These are phyloP conservation scores for Thraustotheca clavata DNA, from an alignment of 352 stramenopile species.

Conservation along the genomic window DNA sequence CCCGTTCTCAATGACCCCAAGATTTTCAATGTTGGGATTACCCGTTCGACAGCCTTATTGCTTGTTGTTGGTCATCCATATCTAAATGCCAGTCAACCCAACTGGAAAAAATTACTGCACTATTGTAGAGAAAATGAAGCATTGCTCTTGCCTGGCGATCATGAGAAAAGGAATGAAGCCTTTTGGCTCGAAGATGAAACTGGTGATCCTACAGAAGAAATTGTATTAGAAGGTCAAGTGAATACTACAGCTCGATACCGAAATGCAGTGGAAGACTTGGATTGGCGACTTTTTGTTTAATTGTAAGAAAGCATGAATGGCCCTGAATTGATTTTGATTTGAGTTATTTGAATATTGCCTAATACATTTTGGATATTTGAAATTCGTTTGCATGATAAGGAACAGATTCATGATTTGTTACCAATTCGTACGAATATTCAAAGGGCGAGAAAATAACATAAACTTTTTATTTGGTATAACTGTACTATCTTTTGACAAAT, in stretches of 20 bases:
- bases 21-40: conserved; percentile 68
- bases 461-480: too few species aligned
- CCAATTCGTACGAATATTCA: too few species aligned
- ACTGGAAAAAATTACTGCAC: conserved; percentile 22
- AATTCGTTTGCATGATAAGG: too few species aligned
- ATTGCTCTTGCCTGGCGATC: not conserved
- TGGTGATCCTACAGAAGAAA: not conserved
- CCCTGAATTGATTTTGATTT: too few species aligned
- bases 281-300: not conserved
- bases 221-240: too few species aligned
- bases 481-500: too few species aligned
- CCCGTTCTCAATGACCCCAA: conserved; percentile 42
- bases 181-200: not conserved
- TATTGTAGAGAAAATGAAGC: conserved; percentile 20
- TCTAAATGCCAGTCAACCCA: conserved; percentile 38
- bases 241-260: too few species aligned
- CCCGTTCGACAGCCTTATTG: conserved; percentile 46
- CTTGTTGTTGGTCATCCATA: conserved; percentile 60
- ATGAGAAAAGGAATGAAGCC: not conserved
- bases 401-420: too few species aligned
- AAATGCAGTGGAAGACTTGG: not conserved
- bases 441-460: too few species aligned
- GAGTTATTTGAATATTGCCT: too few species aligned
- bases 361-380: too few species aligned
- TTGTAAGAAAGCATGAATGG: not conserved